Evolutionary conservation across 345 rosid species (phyloP).

Genomic region (Anastatica hierochuntica): DNA sequence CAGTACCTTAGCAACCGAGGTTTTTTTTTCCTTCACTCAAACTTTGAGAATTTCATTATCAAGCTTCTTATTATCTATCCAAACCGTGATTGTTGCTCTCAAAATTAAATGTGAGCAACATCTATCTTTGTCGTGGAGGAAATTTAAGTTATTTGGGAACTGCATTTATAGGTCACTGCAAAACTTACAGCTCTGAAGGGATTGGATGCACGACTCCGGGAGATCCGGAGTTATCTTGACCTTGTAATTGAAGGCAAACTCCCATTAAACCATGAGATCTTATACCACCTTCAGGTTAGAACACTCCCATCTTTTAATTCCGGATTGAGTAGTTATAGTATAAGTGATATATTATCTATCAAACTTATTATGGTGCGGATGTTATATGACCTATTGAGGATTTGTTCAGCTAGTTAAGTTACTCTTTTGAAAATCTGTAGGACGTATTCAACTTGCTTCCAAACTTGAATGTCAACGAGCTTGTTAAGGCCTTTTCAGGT

Average conservation of each 20-base stretch:
- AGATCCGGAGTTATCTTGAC: slow-evolving; percentile 58
- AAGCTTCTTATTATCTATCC: neutral
- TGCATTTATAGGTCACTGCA: slow-evolving; percentile 44
- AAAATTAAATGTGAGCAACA: no score
- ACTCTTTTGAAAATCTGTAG: slow-evolving; percentile 24
- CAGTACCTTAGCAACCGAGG: slow-evolving; percentile 41
- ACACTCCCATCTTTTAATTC: neutral
- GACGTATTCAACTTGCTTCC: slow-evolving; percentile 21
- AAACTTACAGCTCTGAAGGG: slow-evolving; percentile 72
- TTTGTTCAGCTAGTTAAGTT: neutral
- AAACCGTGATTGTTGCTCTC: no score
- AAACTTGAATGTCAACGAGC: slow-evolving; percentile 23
- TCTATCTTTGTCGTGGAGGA: no score
- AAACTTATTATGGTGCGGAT: no score
- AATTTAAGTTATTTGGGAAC: neutral
- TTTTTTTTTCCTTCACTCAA: slow-evolving; percentile 11
- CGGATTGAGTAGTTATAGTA: neutral
- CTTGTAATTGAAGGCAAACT: slow-evolving; percentile 68
- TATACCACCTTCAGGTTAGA: slow-evolving; percentile 70
- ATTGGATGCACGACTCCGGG: slow-evolving; percentile 67
- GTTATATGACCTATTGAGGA: neutral
- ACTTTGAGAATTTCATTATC: neutral
- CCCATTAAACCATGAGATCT: slow-evolving; percentile 66
- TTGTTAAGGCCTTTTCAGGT: slow-evolving; percentile 57
- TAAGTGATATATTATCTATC: no score